phyloP scores from a whole-genome alignment of 345 rosid species.

The Iberis pinnata region DNA sequence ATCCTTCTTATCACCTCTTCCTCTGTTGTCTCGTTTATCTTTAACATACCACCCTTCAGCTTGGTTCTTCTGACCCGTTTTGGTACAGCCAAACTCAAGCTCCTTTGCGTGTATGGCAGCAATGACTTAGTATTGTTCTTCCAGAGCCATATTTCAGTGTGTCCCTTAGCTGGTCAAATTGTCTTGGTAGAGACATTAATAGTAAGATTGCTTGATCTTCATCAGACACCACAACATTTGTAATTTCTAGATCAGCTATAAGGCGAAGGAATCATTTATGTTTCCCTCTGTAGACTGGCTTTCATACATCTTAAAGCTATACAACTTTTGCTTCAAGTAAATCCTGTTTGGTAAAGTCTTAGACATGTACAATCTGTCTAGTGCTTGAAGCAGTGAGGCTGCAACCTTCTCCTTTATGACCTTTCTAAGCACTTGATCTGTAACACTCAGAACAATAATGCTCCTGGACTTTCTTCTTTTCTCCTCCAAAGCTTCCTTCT shows the following conservation, averaged over 20 bases:
- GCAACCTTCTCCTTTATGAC: too few species aligned
- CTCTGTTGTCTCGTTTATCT: background rate
- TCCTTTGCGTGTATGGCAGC: background rate
- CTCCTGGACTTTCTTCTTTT: too few species aligned
- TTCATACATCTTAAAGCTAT: background rate
- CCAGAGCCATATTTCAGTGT: background rate
- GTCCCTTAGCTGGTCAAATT: background rate
- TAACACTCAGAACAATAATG: too few species aligned
- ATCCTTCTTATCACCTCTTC: too few species aligned
- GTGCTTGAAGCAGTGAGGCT: background rate
- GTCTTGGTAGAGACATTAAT: background rate
- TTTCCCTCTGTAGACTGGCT: background rate
- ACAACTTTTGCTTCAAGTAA: background rate
- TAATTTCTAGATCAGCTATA: background rate
- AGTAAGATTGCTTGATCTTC: background rate
- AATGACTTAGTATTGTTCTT: background rate
- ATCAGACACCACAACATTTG: background rate
- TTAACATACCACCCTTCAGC: background rate
- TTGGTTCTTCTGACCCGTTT: too few species aligned
- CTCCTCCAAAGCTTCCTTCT: too few species aligned
- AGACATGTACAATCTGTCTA: background rate
- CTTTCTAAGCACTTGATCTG: too few species aligned
- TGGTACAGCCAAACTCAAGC: background rate
- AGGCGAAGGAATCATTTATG: background rate
- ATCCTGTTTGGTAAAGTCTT: background rate